Evolutionary conservation across 225 moss, liverwort and hornwort species (phyloP).

Genomic region (Polytrichum formosum): DNA sequence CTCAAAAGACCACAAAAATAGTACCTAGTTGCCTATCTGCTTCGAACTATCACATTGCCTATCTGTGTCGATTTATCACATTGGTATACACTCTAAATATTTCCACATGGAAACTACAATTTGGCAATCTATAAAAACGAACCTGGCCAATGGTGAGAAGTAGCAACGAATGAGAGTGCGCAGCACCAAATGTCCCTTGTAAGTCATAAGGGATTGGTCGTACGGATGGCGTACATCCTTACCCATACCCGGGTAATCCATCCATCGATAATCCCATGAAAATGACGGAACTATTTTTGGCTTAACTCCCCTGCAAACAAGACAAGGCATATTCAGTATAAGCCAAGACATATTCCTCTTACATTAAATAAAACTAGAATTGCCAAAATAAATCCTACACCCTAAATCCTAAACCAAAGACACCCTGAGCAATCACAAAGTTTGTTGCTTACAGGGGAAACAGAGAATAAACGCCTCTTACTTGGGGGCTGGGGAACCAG

Average conservation of each 20-base stretch:
- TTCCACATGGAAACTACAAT: no score
- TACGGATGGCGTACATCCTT: slow-evolving; percentile 78
- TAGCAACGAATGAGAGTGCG: slow-evolving; percentile 95
- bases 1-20: no score
- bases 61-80: no score
- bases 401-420: no score
- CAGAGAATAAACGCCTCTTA: slow-evolving; percentile 13
- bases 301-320: slow-evolving; percentile 18
- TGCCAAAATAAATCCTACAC: no score
- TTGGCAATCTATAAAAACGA: not conserved
- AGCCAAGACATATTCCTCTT: no score
- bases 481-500: slow-evolving; percentile 40
- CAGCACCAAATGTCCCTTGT: slow-evolving; percentile 86
- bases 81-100: no score
- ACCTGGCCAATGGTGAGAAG: slow-evolving; percentile 84
- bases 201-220: slow-evolving; percentile 93
- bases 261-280: slow-evolving; percentile 91
- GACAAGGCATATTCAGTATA: not conserved
- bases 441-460: not conserved
- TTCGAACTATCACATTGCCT: no score
- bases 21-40: no score
- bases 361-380: no score
- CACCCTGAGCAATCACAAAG: no score
- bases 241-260: slow-evolving; percentile 82
- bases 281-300: slow-evolving; percentile 43